These are phyloP conservation scores for Solanum peruvianum DNA, from an alignment of 257 asterid species.

Conservation along the genomic window DNA sequence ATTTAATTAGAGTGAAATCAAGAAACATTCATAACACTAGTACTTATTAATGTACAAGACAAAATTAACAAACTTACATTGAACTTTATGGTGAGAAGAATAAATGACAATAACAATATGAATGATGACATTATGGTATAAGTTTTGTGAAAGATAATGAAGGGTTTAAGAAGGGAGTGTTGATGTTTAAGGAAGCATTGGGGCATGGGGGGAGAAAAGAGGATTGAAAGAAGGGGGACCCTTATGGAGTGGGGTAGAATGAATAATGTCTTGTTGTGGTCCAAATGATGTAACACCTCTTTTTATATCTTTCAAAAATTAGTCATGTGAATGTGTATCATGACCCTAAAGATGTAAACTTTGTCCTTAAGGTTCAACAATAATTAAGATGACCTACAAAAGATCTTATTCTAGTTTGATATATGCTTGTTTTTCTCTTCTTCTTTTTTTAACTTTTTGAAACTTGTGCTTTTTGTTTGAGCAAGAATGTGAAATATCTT, in stretches of 20 bases:
- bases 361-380: neutral
- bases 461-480: neutral
- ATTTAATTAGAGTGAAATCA: slow-evolving; percentile 16
- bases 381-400: neutral
- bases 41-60: neutral
- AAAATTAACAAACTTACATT: neutral
- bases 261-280: slow-evolving; percentile 42
- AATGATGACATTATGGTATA: neutral
- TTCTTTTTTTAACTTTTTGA: neutral
- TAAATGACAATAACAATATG: neutral
- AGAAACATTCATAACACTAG: neutral
- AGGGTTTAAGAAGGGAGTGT: slow-evolving; percentile 15
- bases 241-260: neutral
- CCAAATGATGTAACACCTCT: slow-evolving; percentile 53
- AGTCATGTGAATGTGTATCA: slow-evolving; percentile 13
- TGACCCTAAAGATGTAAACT: slow-evolving; percentile 8
- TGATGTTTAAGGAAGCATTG: slow-evolving; percentile 47
- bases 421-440: neutral
- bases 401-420: neutral
- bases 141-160: neutral
- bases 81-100: neutral
- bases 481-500: neutral
- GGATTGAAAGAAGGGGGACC: slow-evolving; percentile 2
- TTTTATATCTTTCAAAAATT: neutral
- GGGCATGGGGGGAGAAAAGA: neutral